Evolutionary conservation across 345 rosid genomes (phyloP), one percentile per base, ranked within the genome.

Genomic region (Moricandia arvensis): DNA sequence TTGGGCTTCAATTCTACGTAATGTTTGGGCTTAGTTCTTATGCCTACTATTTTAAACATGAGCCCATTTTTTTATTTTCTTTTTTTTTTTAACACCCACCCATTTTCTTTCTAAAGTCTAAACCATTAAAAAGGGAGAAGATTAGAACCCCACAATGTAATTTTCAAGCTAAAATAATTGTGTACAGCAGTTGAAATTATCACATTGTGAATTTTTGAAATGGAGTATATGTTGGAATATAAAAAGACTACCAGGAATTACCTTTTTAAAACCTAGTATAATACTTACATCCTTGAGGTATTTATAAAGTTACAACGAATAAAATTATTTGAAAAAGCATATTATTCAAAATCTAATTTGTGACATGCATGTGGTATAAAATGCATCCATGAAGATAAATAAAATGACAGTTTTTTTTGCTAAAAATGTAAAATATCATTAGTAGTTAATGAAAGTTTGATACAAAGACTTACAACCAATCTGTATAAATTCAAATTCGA

Each of bases 11-110:
- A 7, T 34, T 15, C 37, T 29, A 59, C 37, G 17, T 21, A 2
- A 35, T 26, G 6, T 53, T 53, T 73, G 71, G 60, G 71, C 71
- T 66, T 18, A n/a, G 53, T 45, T 45, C 53, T 6, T 45, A 43
- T 2, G 53, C 53, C 2, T 45, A n/a, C 17, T 45, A 6, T n/a
- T 13, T 45, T 45, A 8, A 35, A 35, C 41, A 35, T 43, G 49
- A 12, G 15, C 49, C 49, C 16, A 43, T 13, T 38, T 38, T 37
- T 3, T 43, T 7, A 1, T 8, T 34, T 4, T 12, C 4, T 11
- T 13, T 41, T 41, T 41, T 41, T 41, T 41, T 12, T 41, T 1
- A 12, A 41, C 49, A 41, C 6, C 49, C 15, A 5, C 49, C 49
- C 15, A 12, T 41, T 41, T 41, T 41, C 49, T 41, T 12, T 41